Conservation (phyloP, 1,284 basidiomycete genomes). For the Coniferiporia sulphurascens region DNA sequence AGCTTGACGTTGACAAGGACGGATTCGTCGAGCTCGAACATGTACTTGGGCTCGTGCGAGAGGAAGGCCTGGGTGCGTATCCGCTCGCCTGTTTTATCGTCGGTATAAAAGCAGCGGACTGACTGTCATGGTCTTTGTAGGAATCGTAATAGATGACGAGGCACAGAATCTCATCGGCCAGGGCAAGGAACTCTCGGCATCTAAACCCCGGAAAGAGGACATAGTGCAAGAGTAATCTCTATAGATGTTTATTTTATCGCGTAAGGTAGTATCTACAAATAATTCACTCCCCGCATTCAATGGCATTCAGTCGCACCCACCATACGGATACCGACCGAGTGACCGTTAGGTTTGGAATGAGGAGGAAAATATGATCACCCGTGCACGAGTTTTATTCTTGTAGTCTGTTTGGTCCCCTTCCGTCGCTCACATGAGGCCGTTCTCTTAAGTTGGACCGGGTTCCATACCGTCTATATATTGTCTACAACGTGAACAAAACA, state of each 20-base stretch:
- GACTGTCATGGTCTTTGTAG: constrained; percentile 31
- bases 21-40: constrained; percentile 90
- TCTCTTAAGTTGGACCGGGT: not conserved
- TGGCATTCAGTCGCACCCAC: not conserved
- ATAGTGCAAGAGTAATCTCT: constrained; percentile 67
- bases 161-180: constrained; percentile 70
- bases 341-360: not conserved
- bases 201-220: constrained; percentile 80
- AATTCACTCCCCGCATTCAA: not conserved
- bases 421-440: not conserved
- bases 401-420: not conserved
- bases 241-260: not conserved
- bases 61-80: constrained; percentile 68
- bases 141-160: constrained; percentile 70
- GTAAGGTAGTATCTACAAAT: constrained; percentile 8
- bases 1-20: constrained; percentile 95
- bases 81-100: not conserved
- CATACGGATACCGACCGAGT: not conserved
- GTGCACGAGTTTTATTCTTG: not conserved
- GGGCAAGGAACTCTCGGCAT: constrained; percentile 70
- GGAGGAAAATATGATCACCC: not conserved
- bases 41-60: constrained; percentile 71
- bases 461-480: not conserved
- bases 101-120: constrained; percentile 10
- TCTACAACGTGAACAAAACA: not conserved